Percentiles rank a stretch among this genome's conserved stretches.
Evolutionary conservation across 2,329 filamentous ascomycete genomes (phyloP).

Genomic region (Fusarium chlamydosporum): DNA sequence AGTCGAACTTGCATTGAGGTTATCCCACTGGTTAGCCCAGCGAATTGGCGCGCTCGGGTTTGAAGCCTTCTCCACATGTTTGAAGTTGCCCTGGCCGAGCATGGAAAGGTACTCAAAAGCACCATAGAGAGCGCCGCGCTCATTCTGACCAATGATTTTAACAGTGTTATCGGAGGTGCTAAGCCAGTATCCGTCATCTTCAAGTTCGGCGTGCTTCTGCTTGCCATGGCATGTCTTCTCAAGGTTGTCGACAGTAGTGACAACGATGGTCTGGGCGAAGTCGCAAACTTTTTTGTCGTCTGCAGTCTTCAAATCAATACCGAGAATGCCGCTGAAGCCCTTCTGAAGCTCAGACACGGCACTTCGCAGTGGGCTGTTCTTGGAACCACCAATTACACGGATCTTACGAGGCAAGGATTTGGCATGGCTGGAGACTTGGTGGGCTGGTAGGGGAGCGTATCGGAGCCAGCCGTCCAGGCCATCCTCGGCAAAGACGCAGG

Average conservation of each 20-base stretch:
- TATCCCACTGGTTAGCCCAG: slow-evolving; percentile 83
- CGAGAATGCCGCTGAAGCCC: slow-evolving; percentile 71
- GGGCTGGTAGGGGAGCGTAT: slow-evolving; percentile 67
- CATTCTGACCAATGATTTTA: slow-evolving; percentile 74
- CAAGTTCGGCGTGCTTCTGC: slow-evolving; percentile 54
- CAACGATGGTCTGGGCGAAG: slow-evolving; percentile 25
- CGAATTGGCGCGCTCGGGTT: slow-evolving; percentile 73
- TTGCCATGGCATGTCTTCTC: slow-evolving; percentile 24
- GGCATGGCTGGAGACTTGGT: slow-evolving; percentile 51
- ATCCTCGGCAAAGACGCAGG: slow-evolving; percentile 67
- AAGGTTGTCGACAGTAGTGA: slow-evolving; percentile 27
- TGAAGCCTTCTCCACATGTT: slow-evolving; percentile 61
- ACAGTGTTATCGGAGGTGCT: slow-evolving; percentile 62
- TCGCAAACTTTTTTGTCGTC: slow-evolving; percentile 25
- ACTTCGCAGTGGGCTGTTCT: slow-evolving; percentile 69
- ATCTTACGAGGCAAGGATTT: slow-evolving; percentile 63
- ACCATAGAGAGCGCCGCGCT: slow-evolving; percentile 77
- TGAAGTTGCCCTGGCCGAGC: slow-evolving; percentile 70
- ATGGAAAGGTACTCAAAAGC: slow-evolving; percentile 77
- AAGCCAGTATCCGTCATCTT: slow-evolving; percentile 74
- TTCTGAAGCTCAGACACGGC: slow-evolving; percentile 71
- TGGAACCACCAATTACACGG: slow-evolving; percentile 67
- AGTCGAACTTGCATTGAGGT: slow-evolving; percentile 65
- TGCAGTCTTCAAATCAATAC: slow-evolving; percentile 59
- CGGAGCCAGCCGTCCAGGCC: slow-evolving; percentile 75